Evolutionary conservation across 805 yeast genomes (phyloP), one percentile per base, ranked within the genome.

Genomic region (Starmerella vitae): DNA sequence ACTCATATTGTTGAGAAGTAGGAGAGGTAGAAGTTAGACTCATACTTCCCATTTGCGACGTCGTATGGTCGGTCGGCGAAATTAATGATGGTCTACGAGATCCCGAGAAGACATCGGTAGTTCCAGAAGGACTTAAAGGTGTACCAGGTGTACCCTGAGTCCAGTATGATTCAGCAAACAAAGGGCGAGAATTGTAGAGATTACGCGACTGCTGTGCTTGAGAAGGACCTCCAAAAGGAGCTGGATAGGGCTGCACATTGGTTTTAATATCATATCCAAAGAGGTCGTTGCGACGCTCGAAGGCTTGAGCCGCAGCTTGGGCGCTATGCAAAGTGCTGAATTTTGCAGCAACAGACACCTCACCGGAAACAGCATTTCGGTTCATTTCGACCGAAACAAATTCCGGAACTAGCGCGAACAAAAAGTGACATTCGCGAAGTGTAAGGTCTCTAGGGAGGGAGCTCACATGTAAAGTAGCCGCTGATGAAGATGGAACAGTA

Each of bases 331-430:
- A 37, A 20, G 54, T 40, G 24, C 47, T 46, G 53, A 60, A 60
- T 34, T 48, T 54, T 6, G 58, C 64, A 17, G 35, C 32, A 21
- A 56, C 53, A 18, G 48, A 38, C 19, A 50, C 36, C 10, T 42
- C 44, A 13, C 51, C 45, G 12, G 60, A 51, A 9, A 48, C 47
- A n/a, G 51, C 47, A 14, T 55, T 54, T 20, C 55, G 49, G 30
- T 46, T 49, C 20, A 62, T 38, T 34, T 63, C 66, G 30, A 55
- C 45, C 25, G 50, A 43, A 25, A 57, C 26, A 38, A 54, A 62
- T 29, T 61, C 66, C 4, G 55, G 53, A 13, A 66, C 66, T 42
- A 62, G 57, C 9, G 65, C 56, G 41, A 63, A 63, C 37, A 63
- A 44, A 26, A 61, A 48, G 13, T 54, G 53, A 36, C 63, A 54